A percentile compares a stretch with the other conserved stretches of the same genome.
These are phyloP conservation scores for Penstemon eatonii DNA, from an alignment of 257 asterid genomes.

Conservation along the genomic window DNA sequence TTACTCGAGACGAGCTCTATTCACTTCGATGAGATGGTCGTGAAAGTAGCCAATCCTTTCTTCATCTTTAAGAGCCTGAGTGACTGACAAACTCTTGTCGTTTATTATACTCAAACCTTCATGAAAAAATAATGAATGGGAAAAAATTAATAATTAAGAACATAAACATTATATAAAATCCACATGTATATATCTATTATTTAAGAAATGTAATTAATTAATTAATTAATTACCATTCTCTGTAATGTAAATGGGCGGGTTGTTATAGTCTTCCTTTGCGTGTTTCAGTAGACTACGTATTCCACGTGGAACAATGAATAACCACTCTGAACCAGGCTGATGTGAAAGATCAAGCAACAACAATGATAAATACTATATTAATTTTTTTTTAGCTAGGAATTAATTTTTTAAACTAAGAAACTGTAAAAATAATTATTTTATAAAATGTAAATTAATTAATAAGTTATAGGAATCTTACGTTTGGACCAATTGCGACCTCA, in stretches of 20 bases:
- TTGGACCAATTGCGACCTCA: not conserved
- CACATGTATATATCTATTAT: no score
- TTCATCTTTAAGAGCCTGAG: not conserved
- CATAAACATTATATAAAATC: no score
- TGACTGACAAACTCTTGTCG: not conserved
- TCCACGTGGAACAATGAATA: constrained; percentile 34
- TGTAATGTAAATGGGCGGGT: constrained; percentile 39
- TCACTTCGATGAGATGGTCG: constrained; percentile 12
- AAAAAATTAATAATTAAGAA: no score
- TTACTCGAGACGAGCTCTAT: constrained; percentile 21
- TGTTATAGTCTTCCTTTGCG: constrained; percentile 27
- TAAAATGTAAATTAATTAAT: no score
- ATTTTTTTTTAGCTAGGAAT: no score
- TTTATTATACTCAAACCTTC: not conserved
- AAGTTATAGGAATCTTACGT: constrained; percentile 12
- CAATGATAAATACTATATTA: no score
- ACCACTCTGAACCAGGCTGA: constrained; percentile 26
- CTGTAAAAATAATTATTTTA: no score
- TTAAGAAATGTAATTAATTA: not conserved
- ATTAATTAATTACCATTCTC: constrained; percentile 35
- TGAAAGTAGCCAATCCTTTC: not conserved
- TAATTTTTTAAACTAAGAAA: no score
- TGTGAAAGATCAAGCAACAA: no score
- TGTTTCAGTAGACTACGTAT: constrained; percentile 27
- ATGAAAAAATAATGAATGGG: not conserved